Percentiles rank a stretch among this genome's conserved stretches.
phyloP scores from a whole-genome alignment of 306 rosid genomes.

The Corylus avellana region DNA sequence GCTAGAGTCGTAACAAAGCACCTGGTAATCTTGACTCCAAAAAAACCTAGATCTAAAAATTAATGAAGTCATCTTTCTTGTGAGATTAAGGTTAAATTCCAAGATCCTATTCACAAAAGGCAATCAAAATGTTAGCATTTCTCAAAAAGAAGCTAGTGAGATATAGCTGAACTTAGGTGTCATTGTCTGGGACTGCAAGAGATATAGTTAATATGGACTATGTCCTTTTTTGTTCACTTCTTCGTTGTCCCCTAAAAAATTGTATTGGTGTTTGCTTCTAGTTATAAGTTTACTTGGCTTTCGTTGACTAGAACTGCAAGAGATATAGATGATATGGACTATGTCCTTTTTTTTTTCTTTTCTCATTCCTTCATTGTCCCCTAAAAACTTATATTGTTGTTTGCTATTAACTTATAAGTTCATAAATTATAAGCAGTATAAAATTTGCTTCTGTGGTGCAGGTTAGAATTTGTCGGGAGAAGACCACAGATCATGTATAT shows the following conservation, averaged over 20 bases:
- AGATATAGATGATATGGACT: not conserved
- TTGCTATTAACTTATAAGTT: constrained; percentile 3
- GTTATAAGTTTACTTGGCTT: not conserved
- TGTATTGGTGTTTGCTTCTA: not conserved
- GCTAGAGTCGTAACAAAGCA: not conserved
- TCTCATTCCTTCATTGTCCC: not conserved
- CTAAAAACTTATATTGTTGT: not conserved
- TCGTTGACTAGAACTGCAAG: not conserved
- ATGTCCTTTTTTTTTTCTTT: not conserved
- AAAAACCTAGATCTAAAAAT: not conserved
- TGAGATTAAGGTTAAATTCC: not conserved
- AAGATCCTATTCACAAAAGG: not conserved
- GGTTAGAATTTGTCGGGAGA: constrained; percentile 96
- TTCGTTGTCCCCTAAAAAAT: not conserved
- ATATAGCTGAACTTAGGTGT: not conserved
- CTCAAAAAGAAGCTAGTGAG: not conserved
- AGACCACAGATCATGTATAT: constrained; percentile 77
- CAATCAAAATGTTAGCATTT: not conserved
- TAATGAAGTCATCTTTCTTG: not conserved
- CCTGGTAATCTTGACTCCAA: not conserved
- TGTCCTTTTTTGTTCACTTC: not conserved
- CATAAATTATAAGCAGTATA: constrained; percentile 12
- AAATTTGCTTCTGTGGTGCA: constrained; percentile 49
- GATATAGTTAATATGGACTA: not conserved
- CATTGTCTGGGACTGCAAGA: not conserved